These are phyloP conservation scores for Amorphotheca resinae DNA, from an alignment of 495 filamentous ascomycete species.

Conservation along the genomic window DNA sequence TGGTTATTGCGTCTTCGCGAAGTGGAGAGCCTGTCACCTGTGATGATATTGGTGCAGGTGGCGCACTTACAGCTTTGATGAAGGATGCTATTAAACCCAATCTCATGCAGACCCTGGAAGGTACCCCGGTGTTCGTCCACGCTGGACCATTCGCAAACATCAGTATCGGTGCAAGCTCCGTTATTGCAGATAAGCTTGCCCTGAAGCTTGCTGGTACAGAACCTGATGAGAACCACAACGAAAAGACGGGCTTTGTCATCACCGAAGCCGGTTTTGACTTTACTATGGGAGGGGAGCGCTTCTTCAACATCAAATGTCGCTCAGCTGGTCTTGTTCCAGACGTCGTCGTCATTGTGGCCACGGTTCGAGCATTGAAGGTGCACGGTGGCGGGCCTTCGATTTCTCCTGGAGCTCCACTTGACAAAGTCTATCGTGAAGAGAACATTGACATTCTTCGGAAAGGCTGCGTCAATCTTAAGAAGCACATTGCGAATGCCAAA, in stretches of 20 bases:
- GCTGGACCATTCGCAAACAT: constrained; percentile 98
- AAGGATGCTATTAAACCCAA: constrained; percentile 98
- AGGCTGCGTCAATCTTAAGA: constrained; percentile 86
- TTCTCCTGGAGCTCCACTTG: constrained; percentile 66
- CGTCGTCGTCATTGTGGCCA: constrained; percentile 88
- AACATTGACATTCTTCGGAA: constrained; percentile 81
- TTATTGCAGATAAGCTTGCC: constrained; percentile 88
- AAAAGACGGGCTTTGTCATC: constrained; percentile 87
- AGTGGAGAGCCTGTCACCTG: constrained; percentile 87
- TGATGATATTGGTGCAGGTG: constrained; percentile 87
- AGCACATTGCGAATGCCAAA: constrained; percentile 83
- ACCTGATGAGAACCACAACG: constrained; percentile 73
- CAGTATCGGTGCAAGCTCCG: constrained; percentile 88
- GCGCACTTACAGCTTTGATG: constrained; percentile 88
- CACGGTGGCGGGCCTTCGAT: constrained; percentile 93
- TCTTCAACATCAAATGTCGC: constrained; percentile 99
- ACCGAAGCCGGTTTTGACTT: constrained; percentile 99
- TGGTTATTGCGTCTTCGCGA: constrained; percentile 87
- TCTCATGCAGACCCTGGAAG: constrained; percentile 95
- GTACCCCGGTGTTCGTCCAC: constrained; percentile 93
- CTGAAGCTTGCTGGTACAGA: constrained; percentile 94
- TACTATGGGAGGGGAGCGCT: constrained; percentile 97
- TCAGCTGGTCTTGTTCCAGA: constrained; percentile 87
- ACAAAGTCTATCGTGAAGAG: constrained; percentile 81
- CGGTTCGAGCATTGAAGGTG: constrained; percentile 89